Conservation (phyloP, 148 eudicot genomes). For the Cornus suecica region DNA sequence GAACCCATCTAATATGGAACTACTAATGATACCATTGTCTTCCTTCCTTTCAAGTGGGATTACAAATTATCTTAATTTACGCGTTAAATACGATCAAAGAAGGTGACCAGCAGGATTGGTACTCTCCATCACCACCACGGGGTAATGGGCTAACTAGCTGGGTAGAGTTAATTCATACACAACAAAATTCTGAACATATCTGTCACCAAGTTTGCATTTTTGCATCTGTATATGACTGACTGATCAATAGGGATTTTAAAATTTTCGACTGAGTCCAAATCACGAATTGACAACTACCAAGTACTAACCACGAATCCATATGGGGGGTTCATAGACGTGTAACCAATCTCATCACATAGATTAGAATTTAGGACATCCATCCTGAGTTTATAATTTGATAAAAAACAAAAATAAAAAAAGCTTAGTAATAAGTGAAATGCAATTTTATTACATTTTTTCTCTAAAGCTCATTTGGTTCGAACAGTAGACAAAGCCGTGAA, state of each 20-base stretch:
- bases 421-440: not conserved
- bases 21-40: not conserved
- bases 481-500: not conserved
- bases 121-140: not conserved
- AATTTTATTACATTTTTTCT: not conserved
- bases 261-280: conserved; percentile 1
- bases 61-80: not conserved
- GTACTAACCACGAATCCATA: not conserved
- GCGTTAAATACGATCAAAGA: not conserved
- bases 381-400: not conserved
- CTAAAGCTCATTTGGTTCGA: not conserved
- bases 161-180: not conserved
- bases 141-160: not conserved
- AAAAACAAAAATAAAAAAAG: too few species aligned
- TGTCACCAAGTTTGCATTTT: not conserved
- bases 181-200: not conserved
- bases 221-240: not conserved
- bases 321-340: not conserved
- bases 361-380: not conserved
- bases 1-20: not conserved
- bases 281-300: not conserved
- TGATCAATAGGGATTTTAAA: not conserved
- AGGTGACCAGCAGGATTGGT: not conserved
- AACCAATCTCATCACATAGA: not conserved
- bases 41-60: not conserved